phyloP scores from a whole-genome alignment of 345 rosid genomes.

The Rhizophora apiculata region DNA sequence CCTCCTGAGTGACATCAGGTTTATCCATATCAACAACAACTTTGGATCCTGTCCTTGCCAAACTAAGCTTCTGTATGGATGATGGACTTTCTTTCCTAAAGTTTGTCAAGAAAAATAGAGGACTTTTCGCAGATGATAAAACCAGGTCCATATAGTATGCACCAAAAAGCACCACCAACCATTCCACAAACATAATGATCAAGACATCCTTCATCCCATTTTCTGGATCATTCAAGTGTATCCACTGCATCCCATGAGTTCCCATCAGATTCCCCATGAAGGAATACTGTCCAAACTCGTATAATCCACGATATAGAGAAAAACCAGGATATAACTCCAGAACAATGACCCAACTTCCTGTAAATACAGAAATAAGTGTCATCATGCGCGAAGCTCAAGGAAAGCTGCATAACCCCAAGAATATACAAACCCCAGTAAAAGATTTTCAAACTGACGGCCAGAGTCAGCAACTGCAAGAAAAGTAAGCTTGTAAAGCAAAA shows the following conservation, averaged over 20 bases:
- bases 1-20: slow-evolving; percentile 80
- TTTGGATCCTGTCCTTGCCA: slow-evolving; percentile 55
- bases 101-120: slow-evolving; percentile 45
- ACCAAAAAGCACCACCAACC: slow-evolving; percentile 55
- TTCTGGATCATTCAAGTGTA: slow-evolving; percentile 46
- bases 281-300: slow-evolving; percentile 63
- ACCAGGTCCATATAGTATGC: slow-evolving; percentile 75
- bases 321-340: slow-evolving; percentile 90
- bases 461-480: background rate
- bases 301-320: slow-evolving; percentile 76
- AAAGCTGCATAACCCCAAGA: background rate
- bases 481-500: background rate
- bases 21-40: slow-evolving; percentile 69
- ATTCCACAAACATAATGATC: slow-evolving; percentile 62
- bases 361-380: slow-evolving; percentile 18
- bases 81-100: slow-evolving; percentile 32
- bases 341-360: slow-evolving; percentile 63
- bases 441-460: background rate
- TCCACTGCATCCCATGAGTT: slow-evolving; percentile 72
- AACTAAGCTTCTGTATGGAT: slow-evolving; percentile 49
- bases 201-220: slow-evolving; percentile 64
- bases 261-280: slow-evolving; percentile 45
- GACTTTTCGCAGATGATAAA: slow-evolving; percentile 51
- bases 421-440: background rate
- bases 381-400: slow-evolving; percentile 1